Evolutionary conservation across 352 stramenopile species (phyloP), one percentile per base, ranked within the genome.

Genomic region (Phytophthora hibernalis): DNA sequence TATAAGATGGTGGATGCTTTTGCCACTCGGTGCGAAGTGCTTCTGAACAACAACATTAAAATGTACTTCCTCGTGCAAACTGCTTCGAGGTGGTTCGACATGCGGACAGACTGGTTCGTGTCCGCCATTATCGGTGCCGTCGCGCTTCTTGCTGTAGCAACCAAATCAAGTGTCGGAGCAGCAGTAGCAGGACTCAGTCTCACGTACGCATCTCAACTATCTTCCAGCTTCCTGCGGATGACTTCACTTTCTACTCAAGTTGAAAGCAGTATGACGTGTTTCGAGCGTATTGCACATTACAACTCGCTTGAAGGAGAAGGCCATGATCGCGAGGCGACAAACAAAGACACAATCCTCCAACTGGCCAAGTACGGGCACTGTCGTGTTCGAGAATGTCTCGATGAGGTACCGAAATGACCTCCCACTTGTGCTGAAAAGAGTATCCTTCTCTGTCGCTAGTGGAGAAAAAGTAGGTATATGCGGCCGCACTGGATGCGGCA

Each of bases 41-140:
- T 76, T 40, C 55, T 84, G 2, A 65, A 82, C 42, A 24, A 74
- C 43, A 84, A 84, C 61, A 43, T 65, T 1, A 72, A 61, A 37
- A 70, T 68, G 30, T 83, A 77, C 44, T 74, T 87, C 54, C 65
- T 68, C 1, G 72, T 65, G 22, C 76, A 70, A 66, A 50, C 66
- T 2, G 47, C 63, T n/a, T 56, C 65, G 56, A 96, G 96, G 55
- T 99, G 96, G 96, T 79, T 99, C n/a, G 95, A 85, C 12, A 84
- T 99, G 47, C 83, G 97, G 7, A 78, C 99, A 20, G 93, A 88
- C 57, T 79, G 57, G 66, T 50, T 89, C 9, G 77, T 79, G 24
- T 80, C 92, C 12, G 47, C 95, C 6, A 96, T 98, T 40, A 93
- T 98, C 30, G 78, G 79, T 9, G 83, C 82, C 9, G 84, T 97